phyloP scores from a whole-genome alignment of 169 alveolate genomes.

The Besnoitia besnoiti region DNA sequence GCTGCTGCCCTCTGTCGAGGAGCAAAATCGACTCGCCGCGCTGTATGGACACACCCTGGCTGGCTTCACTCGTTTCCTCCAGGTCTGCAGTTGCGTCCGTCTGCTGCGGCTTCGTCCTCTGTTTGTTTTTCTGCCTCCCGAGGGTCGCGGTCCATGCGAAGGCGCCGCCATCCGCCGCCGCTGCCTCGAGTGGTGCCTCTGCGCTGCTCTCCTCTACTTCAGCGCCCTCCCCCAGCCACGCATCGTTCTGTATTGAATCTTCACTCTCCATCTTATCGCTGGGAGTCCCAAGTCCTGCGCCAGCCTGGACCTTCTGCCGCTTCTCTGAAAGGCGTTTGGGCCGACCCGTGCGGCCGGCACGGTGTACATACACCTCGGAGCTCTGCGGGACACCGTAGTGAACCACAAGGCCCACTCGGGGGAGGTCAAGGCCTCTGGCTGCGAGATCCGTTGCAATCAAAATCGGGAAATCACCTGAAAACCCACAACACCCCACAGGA shows the following conservation, averaged over 20 bases:
- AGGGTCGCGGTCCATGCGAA: background rate
- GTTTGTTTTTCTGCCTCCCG: background rate
- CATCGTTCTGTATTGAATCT: background rate
- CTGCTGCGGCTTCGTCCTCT: no score
- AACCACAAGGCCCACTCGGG: conserved; percentile 95
- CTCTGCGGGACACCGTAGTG: conserved; percentile 96
- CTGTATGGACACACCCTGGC: background rate
- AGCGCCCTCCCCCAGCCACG: background rate
- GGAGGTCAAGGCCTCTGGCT: conserved; percentile 97
- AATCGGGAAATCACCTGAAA: conserved; percentile 76
- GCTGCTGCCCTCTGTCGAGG: background rate
- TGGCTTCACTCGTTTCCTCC: background rate
- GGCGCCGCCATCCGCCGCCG: background rate
- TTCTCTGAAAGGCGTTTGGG: background rate
- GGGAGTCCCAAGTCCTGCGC: background rate
- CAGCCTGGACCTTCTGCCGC: background rate
- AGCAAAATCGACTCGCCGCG: conserved; percentile 29
- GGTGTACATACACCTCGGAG: conserved; percentile 93
- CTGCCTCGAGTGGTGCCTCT: background rate
- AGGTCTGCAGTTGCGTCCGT: background rate
- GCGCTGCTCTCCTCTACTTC: background rate
- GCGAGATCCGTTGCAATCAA: conserved; percentile 94
- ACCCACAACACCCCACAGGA: no score
- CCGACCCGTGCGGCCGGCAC: conserved; percentile 98
- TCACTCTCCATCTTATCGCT: no score